A percentile compares a stretch with the other conserved stretches of the same genome.
These are phyloP conservation scores for Kluyveromyces nonfermentans DNA, from an alignment of 805 yeast species.

Conservation along the genomic window DNA sequence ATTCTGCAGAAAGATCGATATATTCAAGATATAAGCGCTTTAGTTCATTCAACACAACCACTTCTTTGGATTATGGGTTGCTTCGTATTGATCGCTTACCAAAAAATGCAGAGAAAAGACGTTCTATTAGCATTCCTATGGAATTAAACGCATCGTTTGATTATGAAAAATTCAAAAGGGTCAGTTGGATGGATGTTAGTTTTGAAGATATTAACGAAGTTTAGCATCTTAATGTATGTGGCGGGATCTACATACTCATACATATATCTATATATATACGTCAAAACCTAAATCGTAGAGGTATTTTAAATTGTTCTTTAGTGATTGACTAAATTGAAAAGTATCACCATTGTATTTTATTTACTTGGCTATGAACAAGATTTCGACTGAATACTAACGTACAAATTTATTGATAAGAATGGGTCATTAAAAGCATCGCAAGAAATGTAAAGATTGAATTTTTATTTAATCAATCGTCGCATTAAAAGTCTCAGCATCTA, in stretches of 20 bases:
- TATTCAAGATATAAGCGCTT: constrained; percentile 1
- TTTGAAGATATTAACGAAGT: constrained; percentile 5
- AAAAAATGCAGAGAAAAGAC: background rate
- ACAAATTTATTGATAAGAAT: constrained; percentile 3
- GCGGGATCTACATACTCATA: background rate
- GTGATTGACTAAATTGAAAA: too few species aligned
- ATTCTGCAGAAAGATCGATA: background rate
- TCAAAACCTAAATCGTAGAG: background rate
- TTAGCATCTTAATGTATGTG: background rate
- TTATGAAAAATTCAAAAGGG: constrained; percentile 1
- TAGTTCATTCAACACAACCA: constrained; percentile 1
- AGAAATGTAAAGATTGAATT: constrained; percentile 1
- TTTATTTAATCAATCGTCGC: background rate
- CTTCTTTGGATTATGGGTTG: background rate
- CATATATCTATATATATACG: background rate
- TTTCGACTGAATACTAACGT: constrained; percentile 1
- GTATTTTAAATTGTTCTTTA: too few species aligned
- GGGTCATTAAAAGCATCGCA: constrained; percentile 5
- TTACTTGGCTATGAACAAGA: constrained; percentile 5
- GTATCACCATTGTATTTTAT: constrained; percentile 4
- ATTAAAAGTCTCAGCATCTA: background rate
- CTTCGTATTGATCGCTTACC: too few species aligned
- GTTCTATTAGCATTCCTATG: constrained; percentile 7
- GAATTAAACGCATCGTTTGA: background rate
- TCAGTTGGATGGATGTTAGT: constrained; percentile 7